Evolutionary conservation across 352 stramenopile genomes (phyloP), one percentile per base, ranked within the genome.

Genomic region (Globisporangium mamillatum): DNA sequence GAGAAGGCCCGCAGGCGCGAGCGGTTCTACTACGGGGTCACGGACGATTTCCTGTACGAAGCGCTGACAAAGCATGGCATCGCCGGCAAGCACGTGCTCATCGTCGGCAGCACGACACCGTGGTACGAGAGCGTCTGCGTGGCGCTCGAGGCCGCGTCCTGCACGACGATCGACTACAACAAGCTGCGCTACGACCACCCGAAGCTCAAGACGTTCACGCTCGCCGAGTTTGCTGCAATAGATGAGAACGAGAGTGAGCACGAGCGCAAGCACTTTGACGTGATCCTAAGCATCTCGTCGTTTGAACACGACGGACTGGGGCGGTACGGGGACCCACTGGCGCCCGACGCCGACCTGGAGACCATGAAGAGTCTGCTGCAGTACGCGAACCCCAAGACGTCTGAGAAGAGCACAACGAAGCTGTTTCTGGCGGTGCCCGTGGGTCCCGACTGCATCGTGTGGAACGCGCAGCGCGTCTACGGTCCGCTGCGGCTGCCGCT

Each of bases 301-400:
- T 76, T 94, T 24, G 82, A 94, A 67, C 88, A 93, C 68, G 79
- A 91, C 68, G 86, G 86, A 9, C 70, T 95, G 2, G 86, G 86
- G 3, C 71, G 88, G 10, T 91, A 90, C 67, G 84, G 85, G 10
- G 86, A 94, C 63, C 76, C 74, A 20, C 61, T 93, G 14, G 75
- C 81, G 60, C 77, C 82, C 0, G 67, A 83, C 24, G 88, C 74
- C 3, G 86, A 95, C 59, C 62, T 93, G 10, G 67, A 74, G 24
- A 67, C 75, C 9, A 91, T 92, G 76, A 63, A 74, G 56, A 66
- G 72, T 16, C 57, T 78, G 41, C 52, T 69, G 18, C 56, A 75
- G 54, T 69, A 80, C 44, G 62, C 67, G 6, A 67, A 76, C 20
- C 68, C 70, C 16, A 10, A 16, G 68, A 48, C 2, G n/a, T 41